Base-by-base conservation (phyloP, 257 asterid genomes). In the Primulina tabacum region DNA sequence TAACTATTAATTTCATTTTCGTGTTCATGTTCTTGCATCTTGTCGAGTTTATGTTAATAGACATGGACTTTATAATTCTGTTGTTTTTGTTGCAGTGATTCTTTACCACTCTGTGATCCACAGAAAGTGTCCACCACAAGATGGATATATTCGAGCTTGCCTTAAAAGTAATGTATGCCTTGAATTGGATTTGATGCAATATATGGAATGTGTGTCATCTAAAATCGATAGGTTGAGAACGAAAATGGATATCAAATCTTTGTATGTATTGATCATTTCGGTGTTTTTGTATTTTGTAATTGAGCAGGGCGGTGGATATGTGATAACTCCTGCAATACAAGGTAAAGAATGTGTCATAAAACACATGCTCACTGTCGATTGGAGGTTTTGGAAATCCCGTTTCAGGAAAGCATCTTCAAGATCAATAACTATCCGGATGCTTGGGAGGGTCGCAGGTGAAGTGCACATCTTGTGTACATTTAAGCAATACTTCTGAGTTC, bases 91-190 rank as follows among this genome's bases (percentile, higher is more conserved):
- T 85, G 86, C 92, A 93, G 98, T 87, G 32, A 86, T 93, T 72
- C 92, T 90, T 62, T 93, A 79, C 82, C 96, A 93, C 72, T 93
- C 98, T 0, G 96, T 93, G 69, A 77, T 90, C 71, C 89, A 93
- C 76, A 73, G 64, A 62, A 86, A 84, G 76, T 89, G 98, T 64
- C 94, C 86, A 6, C 96, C 95, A 2, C 93, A 87, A 70, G 76
- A 72, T 29, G 95, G 94, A 78, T 93, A 86, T 62, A 89, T 85
- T 21, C 97, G 97, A 40, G 94, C 95, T 75, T 79, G 81, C 73
- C 82, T 93, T 85, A 93, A 90, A 93, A 86, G 98, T 92, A 92
- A 88, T 82, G 86, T 80, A 77, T 74, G 86, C 91, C 81, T 85
- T 72, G 73, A 69, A 75, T 77, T 73, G 0, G 57, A 67, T 53